Evolutionary conservation across 306 rosid species (phyloP), one percentile per base, ranked within the genome.

Genomic region (Inga leiocalycina): DNA sequence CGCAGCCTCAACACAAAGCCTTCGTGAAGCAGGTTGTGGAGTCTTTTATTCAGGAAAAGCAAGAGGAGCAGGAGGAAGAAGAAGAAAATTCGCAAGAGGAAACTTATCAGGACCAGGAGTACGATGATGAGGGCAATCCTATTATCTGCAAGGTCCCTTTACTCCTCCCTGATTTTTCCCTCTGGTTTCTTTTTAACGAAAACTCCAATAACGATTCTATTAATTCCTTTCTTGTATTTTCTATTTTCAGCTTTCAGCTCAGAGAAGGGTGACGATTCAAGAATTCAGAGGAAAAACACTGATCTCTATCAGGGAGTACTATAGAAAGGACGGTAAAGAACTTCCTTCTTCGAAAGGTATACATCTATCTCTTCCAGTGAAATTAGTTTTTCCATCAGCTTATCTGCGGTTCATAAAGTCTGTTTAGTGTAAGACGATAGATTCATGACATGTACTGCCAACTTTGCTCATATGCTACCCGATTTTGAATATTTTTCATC

Each of bases 331-430:
- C 35, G 98, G 94, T 41, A 91, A 92, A 81, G 98, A 95, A 2
- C 93, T 92, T 79, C 98, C 98, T 85, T 84, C 95, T 62, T 68
- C 92, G 16, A 95, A 95, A 91, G 98, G 98, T 49, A 49, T 94
- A 56, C 43, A 54, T 48, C n/a, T 46, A 61, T 39, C 54, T 43
- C 22, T 39, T 32, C 62, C 35, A 41, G 4, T 20, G 32, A 41
- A 70, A 70, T 41, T 9, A 19, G 30, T 41, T 70, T 6, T 41
- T 71, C 51, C 49, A 41, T 22, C 5, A 44, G 20, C 35, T 71
- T 71, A 45, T 44, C 39, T 7, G 17, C 3, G 6, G 5, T 24
- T 72, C n/a, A 45, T 24, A 2, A n/a, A 24, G 39, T 24, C 57
- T 44, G 3, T 34, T 22, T 72, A 6, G n/a, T 24, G n/a, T 24